Evolutionary conservation across 2,329 filamentous ascomycete species (phyloP), one percentile per base, ranked within the genome.

Genomic region (Aspergillus latus): DNA sequence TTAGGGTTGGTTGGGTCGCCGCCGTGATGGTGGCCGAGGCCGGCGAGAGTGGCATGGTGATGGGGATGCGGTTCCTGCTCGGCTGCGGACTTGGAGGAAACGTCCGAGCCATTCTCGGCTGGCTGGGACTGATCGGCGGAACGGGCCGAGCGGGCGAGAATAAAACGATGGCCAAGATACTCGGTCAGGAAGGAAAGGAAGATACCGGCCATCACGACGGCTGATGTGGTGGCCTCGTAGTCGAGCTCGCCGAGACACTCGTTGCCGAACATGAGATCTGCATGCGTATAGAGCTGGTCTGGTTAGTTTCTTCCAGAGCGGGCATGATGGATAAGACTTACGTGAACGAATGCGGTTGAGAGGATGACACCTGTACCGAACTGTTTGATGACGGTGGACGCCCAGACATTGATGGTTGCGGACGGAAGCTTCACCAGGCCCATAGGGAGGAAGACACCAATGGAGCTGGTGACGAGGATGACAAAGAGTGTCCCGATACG

Each of bases 161-260:
- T 77, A 46, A 88, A 70, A 1, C 87, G 82, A 39, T 85, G 81
- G 42, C 86, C 85, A 10, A 83, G 60, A 63, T 85, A 90, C 66
- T 92, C 89, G 36, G 90, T 78, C 1, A 89, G 64, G 70, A 91
- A 92, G 0, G 88, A 87, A 2, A 91, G 62, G 69, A 91, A 88
- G 1, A 90, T 74, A 0, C 89, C 89, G 0, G 85, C 88, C 84
- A 92, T 88, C 46, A 88, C 80, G 40, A 92, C 84, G 2, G 88
- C 84, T 0, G 87, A 82, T 0, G 88, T 84, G 0, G 86, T 89
- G 3, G 78, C 82, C 70, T 92, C 89, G 64, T 89, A 92, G 4
- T 76, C 68, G 2, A 92, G 73, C 6, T 80, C 78, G 3, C 86
- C 85, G 10, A 92, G 73, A 64, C 89, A 92, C 49, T 84, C 75